Base-by-base conservation (phyloP, 805 yeast species). In the Candida tammaniensis region DNA sequence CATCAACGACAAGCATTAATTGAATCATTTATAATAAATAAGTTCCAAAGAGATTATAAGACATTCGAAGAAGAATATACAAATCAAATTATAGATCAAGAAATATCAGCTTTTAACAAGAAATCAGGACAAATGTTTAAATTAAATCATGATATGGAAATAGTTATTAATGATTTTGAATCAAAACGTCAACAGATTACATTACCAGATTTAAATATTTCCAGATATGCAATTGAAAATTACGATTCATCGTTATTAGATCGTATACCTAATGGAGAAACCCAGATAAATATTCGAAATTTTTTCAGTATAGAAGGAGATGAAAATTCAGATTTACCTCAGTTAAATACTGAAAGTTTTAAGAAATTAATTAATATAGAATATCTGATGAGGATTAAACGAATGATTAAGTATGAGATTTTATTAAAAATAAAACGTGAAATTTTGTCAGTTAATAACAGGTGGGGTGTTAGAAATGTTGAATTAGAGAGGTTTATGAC, bases 391-490 rank as follows among this genome's bases (percentile, higher is more conserved):
- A 52, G 70, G 17, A 44, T 62, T 36, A 46, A 55, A 35, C 42
- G 51, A 34, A 54, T 60, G 45, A 49, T 66, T 30, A 57, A 61
- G 36, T 54, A 61, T 40, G 72, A 65, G 36, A 46, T 63, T 2
- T 47, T 65, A 33, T 47, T 50, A 10, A 48, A 51, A 31, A 51
- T 62, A 20, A 63, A 60, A 35, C 48, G 53, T 31, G 63, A 58
- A 26, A 45, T 64, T 18, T 38, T 44, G 1, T 44, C 52, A 12
- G 52, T 58, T 21, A 63, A 61, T 35, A 49, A 44, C 32, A 57
- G 57, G 38, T 67, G 72, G 72, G 51, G 50, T 11, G 30, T 48
- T 8, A 46, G 69, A 28, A 67, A 62, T 39, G 39, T 49, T 14
- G 44, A 46, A 9, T 51, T 67, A 37, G 47, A 51, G 11, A 49